Base-by-base conservation (phyloP, 805 yeast species). In the Candida bentonensis region DNA sequence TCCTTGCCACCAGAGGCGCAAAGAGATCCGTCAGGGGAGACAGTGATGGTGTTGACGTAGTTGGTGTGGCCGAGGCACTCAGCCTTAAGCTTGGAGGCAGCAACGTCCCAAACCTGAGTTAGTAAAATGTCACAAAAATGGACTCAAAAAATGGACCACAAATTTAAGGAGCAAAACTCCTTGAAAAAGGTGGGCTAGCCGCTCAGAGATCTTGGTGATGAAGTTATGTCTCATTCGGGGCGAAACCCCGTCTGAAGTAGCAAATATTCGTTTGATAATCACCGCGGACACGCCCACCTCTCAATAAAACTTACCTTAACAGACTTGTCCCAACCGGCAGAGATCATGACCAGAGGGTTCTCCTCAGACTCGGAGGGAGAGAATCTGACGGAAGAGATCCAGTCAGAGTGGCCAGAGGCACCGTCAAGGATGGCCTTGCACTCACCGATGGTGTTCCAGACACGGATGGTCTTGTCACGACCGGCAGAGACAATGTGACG, bases 1-100 rank as follows among this genome's bases (percentile, higher is more conserved):
- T 92, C 98, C 80, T 92, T 92, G 72, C 98, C 98, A 72, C 96
- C 97, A 59, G 98, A 88, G 60, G 99, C 97, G 73, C 94, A 84
- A 66, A 92, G 77, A 57, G 98, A 82, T 77, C 97, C 98, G 76
- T 92, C 99, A 75, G 99, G 99, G 56, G 99, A 87, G 68, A 92
- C 81, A 66, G 96, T 86, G 76, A 92, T 79, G 68, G 94, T 74
- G 67, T 94, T 84, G 62, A 92, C 82, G 92, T 88, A 88, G 74
- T 95, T 96, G 71, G 92, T 86, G 94, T 92, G 99, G 68, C 98
- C 99, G 64, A 86, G 77, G 79, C 83, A 84, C 75, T 92, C 97
- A 67, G 96, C 94, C 68, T 81, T 79, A 65, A 86, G 77, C 63
- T 77, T 69, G 79, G 79, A 81, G 69, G 79, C 79, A 65, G 72